Evolutionary conservation across 2,329 filamentous ascomycete genomes (phyloP).

Genomic region (Aspergillus sp.): DNA sequence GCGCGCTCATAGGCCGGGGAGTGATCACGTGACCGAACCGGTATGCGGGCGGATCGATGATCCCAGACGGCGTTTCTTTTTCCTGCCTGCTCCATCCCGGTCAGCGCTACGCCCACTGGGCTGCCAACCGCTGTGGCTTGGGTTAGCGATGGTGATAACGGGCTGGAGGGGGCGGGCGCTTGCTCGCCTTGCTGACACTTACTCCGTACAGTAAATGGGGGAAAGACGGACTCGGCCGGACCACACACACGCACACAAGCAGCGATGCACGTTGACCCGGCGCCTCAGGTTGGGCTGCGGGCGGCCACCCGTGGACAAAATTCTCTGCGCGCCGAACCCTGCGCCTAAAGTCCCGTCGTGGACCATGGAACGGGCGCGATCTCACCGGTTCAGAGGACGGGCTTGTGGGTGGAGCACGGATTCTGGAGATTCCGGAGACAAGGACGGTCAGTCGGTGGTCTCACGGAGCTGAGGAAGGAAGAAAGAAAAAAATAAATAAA

Average conservation of each 20-base stretch:
- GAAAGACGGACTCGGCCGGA: neutral
- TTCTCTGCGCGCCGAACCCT: neutral
- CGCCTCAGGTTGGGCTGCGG: slow-evolving; percentile 7
- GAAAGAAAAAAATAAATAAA: neutral
- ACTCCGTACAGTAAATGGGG: neutral
- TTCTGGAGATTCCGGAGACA: slow-evolving; percentile 16
- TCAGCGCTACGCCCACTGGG: slow-evolving; percentile 7
- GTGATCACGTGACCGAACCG: slow-evolving; percentile 19
- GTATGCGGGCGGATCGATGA: slow-evolving; percentile 27
- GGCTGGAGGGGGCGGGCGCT: neutral
- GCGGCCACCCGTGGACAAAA: neutral
- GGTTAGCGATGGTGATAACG: neutral
- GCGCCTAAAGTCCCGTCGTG: neutral
- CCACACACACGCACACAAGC: neutral
- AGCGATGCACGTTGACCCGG: slow-evolving; percentile 4
- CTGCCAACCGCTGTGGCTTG: slow-evolving; percentile 6
- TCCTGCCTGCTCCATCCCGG: neutral
- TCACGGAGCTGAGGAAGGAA: slow-evolving; percentile 7
- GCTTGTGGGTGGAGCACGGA: slow-evolving; percentile 10
- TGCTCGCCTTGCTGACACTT: neutral
- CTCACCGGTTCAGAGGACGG: slow-evolving; percentile 10
- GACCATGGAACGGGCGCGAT: slow-evolving; percentile 10
- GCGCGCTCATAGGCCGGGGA: slow-evolving; percentile 16
- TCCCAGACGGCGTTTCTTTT: slow-evolving; percentile 15
- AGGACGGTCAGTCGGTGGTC: neutral